Evolutionary conservation across 371 early-diverging fungal species (phyloP).

Genomic region (Rhizopus sp.): DNA sequence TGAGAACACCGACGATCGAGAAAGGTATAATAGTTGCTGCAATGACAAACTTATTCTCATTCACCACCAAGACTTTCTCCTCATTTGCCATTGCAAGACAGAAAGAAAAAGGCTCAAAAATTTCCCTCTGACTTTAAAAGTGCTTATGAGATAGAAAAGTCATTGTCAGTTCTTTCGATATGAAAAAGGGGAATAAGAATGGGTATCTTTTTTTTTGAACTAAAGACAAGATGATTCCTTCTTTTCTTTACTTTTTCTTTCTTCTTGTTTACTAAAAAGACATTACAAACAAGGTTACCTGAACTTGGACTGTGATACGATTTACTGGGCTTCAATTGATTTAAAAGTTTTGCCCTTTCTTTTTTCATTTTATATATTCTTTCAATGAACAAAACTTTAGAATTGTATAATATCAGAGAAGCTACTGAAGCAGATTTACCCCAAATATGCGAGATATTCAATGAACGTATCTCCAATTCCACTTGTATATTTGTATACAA

Average conservation of each 20-base stretch:
- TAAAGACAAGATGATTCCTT: background rate
- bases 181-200: too few relatives aligned
- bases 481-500: conserved; percentile 49
- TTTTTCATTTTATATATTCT: background rate
- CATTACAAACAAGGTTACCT: background rate
- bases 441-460: conserved; percentile 46
- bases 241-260: too few relatives aligned
- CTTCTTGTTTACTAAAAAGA: too few relatives aligned
- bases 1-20: conserved; percentile 65
- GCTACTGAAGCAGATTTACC: conserved; percentile 38
- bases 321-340: background rate
- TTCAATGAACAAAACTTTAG: conserved; percentile 24
- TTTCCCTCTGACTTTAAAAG: background rate
- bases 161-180: too few relatives aligned
- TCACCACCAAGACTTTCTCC: conserved; percentile 7
- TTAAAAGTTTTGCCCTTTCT: background rate
- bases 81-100: background rate
- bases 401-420: conserved; percentile 37
- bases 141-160: too few relatives aligned
- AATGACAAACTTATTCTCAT: conserved; percentile 42
- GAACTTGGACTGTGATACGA: conserved; percentile 12
- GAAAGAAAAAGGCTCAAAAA: conserved; percentile 1
- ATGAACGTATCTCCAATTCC: conserved; percentile 52
- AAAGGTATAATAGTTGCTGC: conserved; percentile 53
- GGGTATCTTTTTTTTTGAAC: background rate